These are phyloP conservation scores for Populus euphratica DNA, from an alignment of 345 rosid species.

Conservation along the genomic window DNA sequence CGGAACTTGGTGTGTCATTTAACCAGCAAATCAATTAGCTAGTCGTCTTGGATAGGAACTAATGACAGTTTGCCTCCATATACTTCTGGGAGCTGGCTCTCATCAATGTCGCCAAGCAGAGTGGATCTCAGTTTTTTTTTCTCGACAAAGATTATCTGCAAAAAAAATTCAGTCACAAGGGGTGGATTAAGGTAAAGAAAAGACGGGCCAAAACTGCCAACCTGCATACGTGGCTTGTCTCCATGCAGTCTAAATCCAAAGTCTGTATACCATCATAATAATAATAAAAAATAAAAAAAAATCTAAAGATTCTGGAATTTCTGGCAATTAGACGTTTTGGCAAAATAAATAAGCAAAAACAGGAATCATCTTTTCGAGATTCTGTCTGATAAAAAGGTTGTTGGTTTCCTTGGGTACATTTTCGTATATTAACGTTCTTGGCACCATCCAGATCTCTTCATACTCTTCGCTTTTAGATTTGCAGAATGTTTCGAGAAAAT, in stretches of 20 bases:
- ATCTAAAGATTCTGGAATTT: not conserved
- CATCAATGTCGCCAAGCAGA: slow-evolving; percentile 69
- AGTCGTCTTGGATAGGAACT: slow-evolving; percentile 57
- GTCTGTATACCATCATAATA: not conserved
- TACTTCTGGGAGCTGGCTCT: slow-evolving; percentile 67
- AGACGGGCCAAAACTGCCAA: not conserved
- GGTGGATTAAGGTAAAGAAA: not conserved
- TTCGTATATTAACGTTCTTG: not conserved
- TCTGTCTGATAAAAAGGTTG: not conserved
- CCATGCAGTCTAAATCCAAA: not conserved
- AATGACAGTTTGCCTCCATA: slow-evolving; percentile 73
- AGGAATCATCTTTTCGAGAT: not conserved
- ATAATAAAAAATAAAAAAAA: too few relatives aligned
- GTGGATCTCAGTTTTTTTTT: slow-evolving; percentile 58
- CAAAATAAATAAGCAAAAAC: not conserved
- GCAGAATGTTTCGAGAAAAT: not conserved
- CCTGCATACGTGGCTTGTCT: not conserved
- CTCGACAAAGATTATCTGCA: slow-evolving; percentile 79
- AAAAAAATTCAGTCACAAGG: not conserved
- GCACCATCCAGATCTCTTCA: not conserved
- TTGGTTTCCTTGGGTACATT: not conserved
- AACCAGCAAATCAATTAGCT: not conserved
- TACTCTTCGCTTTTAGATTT: not conserved
- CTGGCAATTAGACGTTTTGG: not conserved
- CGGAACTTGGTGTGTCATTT: not conserved